A percentile compares a stretch with the other conserved stretches of the same genome.
Evolutionary conservation across 2,329 filamentous ascomycete genomes (phyloP).

Genomic region (Pleochaeta shiraiana): DNA sequence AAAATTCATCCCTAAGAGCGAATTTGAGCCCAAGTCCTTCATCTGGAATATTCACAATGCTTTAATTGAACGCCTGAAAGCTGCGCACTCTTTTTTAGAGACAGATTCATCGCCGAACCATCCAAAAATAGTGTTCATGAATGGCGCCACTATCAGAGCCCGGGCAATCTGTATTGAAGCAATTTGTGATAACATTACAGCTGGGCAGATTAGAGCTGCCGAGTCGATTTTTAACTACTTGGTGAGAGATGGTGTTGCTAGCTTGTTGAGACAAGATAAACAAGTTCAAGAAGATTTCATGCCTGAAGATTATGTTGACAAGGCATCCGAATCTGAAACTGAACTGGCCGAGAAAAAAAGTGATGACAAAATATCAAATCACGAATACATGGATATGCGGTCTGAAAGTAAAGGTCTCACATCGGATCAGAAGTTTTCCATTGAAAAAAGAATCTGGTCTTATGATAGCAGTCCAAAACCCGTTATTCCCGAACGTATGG

Average conservation of each 20-base stretch:
- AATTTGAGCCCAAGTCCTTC: constrained; percentile 21
- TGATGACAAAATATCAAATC: no score
- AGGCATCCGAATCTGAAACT: no score
- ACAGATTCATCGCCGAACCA: constrained; percentile 21
- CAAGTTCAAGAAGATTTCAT: neutral
- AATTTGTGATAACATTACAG: constrained; percentile 30
- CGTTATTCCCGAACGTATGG: no score
- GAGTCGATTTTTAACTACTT: constrained; percentile 29
- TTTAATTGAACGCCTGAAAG: constrained; percentile 24
- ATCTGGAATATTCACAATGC: constrained; percentile 31
- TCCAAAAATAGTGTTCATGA: constrained; percentile 35
- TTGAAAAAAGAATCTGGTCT: no score
- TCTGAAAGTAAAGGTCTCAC: no score
- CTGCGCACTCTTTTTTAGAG: constrained; percentile 29
- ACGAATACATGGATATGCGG: no score
- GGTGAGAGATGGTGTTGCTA: constrained; percentile 26
- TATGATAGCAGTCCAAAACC: no score
- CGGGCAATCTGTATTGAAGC: constrained; percentile 30
- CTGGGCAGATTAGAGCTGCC: constrained; percentile 27
- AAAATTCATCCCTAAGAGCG: constrained; percentile 16
- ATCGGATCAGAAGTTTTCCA: no score
- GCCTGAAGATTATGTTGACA: no score
- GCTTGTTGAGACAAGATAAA: constrained; percentile 14
- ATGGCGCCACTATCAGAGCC: constrained; percentile 34
- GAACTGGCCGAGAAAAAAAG: no score